Conservation (phyloP, 495 filamentous ascomycete genomes). For the Staphylotrichum tortipilum region DNA sequence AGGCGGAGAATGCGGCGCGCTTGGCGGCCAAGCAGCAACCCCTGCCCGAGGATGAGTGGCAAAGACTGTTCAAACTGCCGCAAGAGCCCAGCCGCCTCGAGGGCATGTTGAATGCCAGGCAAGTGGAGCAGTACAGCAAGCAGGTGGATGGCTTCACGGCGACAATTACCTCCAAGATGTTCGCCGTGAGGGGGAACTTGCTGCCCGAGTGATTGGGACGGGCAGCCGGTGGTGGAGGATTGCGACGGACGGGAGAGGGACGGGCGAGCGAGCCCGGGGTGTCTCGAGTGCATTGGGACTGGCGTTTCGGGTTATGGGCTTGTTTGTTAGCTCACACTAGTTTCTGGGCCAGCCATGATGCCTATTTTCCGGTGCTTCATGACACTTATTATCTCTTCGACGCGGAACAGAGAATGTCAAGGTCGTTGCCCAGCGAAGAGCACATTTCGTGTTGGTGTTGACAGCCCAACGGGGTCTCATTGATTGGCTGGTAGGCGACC, state of each 20-base stretch:
- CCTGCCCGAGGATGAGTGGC: slow-evolving; percentile 96
- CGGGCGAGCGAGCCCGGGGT: slow-evolving; percentile 6
- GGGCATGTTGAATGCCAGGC: slow-evolving; percentile 81
- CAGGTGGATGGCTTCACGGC: slow-evolving; percentile 97
- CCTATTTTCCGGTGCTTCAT: slow-evolving; percentile 2
- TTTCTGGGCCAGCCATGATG: slow-evolving; percentile 13
- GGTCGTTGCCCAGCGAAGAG: too few species aligned
- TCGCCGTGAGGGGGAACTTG: slow-evolving; percentile 74
- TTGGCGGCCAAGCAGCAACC: slow-evolving; percentile 77
- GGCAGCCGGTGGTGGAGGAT: slow-evolving; percentile 11
- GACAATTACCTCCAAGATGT: slow-evolving; percentile 90
- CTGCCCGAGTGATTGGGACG: slow-evolving; percentile 36
- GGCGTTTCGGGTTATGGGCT: slow-evolving; percentile 25
- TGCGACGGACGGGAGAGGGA: background rate
- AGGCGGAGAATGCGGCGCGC: slow-evolving; percentile 82
- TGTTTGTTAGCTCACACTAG: slow-evolving; percentile 16
- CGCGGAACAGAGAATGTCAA: background rate
- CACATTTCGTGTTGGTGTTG: background rate
- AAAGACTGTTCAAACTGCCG: slow-evolving; percentile 92
- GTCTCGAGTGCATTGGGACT: slow-evolving; percentile 25
- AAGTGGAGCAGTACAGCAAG: slow-evolving; percentile 96
- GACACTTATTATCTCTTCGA: background rate
- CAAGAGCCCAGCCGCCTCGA: slow-evolving; percentile 88
- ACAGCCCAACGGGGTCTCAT: background rate
- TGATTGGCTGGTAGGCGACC: background rate